These are phyloP conservation scores for Fusarium sp. DNA, from an alignment of 2,329 filamentous ascomycete species.

Conservation along the genomic window DNA sequence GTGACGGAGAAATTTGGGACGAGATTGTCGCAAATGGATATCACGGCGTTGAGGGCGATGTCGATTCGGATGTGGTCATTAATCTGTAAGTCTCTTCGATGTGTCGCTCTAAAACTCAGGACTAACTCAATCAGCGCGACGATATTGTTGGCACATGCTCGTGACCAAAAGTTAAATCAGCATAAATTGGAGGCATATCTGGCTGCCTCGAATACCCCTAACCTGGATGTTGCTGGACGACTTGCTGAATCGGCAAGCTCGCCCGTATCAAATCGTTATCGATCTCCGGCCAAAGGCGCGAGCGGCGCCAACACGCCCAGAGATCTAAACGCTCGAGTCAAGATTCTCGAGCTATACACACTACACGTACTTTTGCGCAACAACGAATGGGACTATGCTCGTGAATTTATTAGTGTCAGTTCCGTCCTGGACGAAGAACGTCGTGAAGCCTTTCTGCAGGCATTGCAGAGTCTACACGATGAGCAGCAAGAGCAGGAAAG, in stretches of 20 bases:
- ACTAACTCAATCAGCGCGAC: constrained; percentile 74
- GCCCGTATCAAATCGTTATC: constrained; percentile 52
- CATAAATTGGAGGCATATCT: constrained; percentile 89
- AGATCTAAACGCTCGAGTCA: constrained; percentile 85
- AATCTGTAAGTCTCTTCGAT: constrained; percentile 72
- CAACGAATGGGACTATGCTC: constrained; percentile 94
- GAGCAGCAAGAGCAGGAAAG: constrained; percentile 81
- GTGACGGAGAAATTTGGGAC: constrained; percentile 94
- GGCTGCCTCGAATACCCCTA: constrained; percentile 78
- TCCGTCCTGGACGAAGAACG: constrained; percentile 92
- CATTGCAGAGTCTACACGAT: constrained; percentile 84
- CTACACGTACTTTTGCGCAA: constrained; percentile 94
- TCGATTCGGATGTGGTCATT: constrained; percentile 94
- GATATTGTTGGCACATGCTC: constrained; percentile 89
- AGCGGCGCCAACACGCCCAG: constrained; percentile 84
- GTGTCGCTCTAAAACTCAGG: constrained; percentile 1
- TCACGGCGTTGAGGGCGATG: constrained; percentile 86
- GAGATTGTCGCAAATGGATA: constrained; percentile 90
- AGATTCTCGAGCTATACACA: constrained; percentile 94
- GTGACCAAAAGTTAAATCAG: constrained; percentile 86
- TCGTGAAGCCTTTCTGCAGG: constrained; percentile 87
- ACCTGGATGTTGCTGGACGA: constrained; percentile 76
- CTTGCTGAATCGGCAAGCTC: constrained; percentile 62
- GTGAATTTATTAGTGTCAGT: constrained; percentile 88
- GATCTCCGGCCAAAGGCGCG: constrained; percentile 61